These are phyloP conservation scores for Anthostomella pinea DNA, from an alignment of 2,329 filamentous ascomycete species.

Conservation along the genomic window DNA sequence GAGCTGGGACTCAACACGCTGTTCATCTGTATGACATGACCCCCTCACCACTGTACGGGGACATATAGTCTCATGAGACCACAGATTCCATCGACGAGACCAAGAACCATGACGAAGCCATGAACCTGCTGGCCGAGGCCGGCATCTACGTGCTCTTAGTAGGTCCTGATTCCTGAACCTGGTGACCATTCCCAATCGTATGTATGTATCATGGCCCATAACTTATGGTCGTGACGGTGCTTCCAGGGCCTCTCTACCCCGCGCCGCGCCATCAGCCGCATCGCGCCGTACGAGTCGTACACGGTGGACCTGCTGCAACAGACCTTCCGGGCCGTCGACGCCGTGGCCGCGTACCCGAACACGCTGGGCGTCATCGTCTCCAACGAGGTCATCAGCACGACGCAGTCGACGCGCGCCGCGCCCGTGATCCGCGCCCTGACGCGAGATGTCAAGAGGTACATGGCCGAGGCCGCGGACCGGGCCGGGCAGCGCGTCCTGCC, in stretches of 20 bases:
- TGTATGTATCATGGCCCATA: too few relatives aligned
- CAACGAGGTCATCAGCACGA: constrained; percentile 16
- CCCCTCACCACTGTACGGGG: background rate
- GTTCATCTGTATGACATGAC: constrained; percentile 20
- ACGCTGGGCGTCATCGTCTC: constrained; percentile 26
- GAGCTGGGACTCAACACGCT: constrained; percentile 27
- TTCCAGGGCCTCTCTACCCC: constrained; percentile 15
- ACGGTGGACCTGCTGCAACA: constrained; percentile 10
- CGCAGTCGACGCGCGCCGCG: constrained; percentile 10
- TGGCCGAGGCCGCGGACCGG: constrained; percentile 9
- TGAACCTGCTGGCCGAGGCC: constrained; percentile 21
- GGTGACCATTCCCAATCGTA: background rate
- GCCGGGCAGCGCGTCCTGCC: constrained; percentile 7
- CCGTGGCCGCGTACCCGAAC: constrained; percentile 27
- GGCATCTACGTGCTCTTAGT: constrained; percentile 30
- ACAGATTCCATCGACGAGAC: constrained; percentile 15
- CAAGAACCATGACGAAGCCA: constrained; percentile 21
- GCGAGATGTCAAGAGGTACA: constrained; percentile 29
- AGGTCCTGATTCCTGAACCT: constrained; percentile 4
- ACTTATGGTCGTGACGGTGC: too few relatives aligned
- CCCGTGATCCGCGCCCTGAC: constrained; percentile 23
- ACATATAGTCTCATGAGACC: background rate
- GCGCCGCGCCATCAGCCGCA: constrained; percentile 4
- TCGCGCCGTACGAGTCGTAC: constrained; percentile 17
- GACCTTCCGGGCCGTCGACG: constrained; percentile 25